These are phyloP conservation scores for Phlebopus sp. DNA, from an alignment of 1,284 basidiomycete genomes.

Conservation along the genomic window DNA sequence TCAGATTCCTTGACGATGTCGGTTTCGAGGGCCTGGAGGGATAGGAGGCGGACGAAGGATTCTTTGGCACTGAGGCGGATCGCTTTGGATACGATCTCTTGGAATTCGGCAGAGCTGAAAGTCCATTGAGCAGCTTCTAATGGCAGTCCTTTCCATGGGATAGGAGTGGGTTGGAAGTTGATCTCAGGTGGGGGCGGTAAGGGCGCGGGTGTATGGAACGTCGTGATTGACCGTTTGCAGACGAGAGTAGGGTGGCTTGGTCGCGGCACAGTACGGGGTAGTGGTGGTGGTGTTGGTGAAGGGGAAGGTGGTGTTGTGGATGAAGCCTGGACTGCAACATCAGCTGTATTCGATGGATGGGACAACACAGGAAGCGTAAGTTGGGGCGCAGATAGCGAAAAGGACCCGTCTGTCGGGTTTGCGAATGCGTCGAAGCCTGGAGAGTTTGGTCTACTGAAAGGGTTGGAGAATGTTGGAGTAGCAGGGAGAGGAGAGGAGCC, in stretches of 20 bases:
- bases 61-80: slow-evolving; percentile 69
- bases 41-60: slow-evolving; percentile 68
- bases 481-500: slow-evolving; percentile 7
- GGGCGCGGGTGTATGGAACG: slow-evolving; percentile 29
- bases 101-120: slow-evolving; percentile 64
- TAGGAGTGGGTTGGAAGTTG: slow-evolving; percentile 52
- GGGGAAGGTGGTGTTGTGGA: not conserved
- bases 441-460: slow-evolving; percentile 5
- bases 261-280: slow-evolving; percentile 5
- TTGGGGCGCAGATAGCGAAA: not conserved
- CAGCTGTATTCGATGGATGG: not conserved
- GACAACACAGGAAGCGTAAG: not conserved
- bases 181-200: slow-evolving; percentile 47
- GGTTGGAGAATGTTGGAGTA: slow-evolving; percentile 3
- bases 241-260: slow-evolving; percentile 10
- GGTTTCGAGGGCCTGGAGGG: slow-evolving; percentile 56
- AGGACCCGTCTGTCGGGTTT: slow-evolving; percentile 6
- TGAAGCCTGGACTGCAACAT: slow-evolving; percentile 16
- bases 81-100: slow-evolving; percentile 68
- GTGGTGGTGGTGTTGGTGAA: not conserved
- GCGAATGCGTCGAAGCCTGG: slow-evolving; percentile 5
- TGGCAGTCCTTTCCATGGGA: slow-evolving; percentile 64
- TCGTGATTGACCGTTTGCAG: slow-evolving; percentile 18
- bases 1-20: slow-evolving; percentile 57
- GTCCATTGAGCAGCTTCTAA: slow-evolving; percentile 77